A percentile compares a stretch with the other conserved stretches of the same genome.
Evolutionary conservation across 2,329 filamentous ascomycete genomes (phyloP).

Genomic region (Ceratocystis colombiana): DNA sequence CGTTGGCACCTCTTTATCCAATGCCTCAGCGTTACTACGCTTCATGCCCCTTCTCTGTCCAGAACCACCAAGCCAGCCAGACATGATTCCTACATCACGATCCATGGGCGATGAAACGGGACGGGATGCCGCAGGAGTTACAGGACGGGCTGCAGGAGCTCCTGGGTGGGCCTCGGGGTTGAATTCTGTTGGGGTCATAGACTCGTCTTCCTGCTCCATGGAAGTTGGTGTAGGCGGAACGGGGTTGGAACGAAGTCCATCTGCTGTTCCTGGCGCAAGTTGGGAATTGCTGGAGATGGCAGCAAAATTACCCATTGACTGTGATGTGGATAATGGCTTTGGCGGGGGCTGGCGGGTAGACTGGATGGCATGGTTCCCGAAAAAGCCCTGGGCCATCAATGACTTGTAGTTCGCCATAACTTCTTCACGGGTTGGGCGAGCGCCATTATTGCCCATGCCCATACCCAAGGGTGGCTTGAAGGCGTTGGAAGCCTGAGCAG

Average conservation of each 20-base stretch:
- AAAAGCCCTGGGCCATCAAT: conserved; percentile 49
- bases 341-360: conserved; percentile 42
- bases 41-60: conserved; percentile 41
- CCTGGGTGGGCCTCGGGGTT: conserved; percentile 26
- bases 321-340: conserved; percentile 23
- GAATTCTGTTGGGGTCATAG: conserved; percentile 21
- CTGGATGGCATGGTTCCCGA: conserved; percentile 47
- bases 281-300: conserved; percentile 20
- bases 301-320: conserved; percentile 23
- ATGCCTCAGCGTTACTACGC: conserved; percentile 36
- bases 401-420: conserved; percentile 48
- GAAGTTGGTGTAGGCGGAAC: conserved; percentile 25
- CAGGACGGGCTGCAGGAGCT: conserved; percentile 26
- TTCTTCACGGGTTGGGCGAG: conserved; percentile 36
- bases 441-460: conserved; percentile 20
- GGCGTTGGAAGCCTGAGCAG: background rate
- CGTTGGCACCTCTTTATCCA: conserved; percentile 31
- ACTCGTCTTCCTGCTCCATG: conserved; percentile 14
- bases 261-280: conserved; percentile 20
- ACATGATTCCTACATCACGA: conserved; percentile 21
- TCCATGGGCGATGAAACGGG: conserved; percentile 28
- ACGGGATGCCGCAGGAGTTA: background rate
- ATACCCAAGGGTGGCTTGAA: conserved; percentile 16
- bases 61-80: conserved; percentile 17
- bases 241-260: conserved; percentile 22